A percentile compares a stretch with the other conserved stretches of the same genome.
Evolutionary conservation across 768 basidiomycete species (phyloP).

Genomic region (Paxillus involutus): DNA sequence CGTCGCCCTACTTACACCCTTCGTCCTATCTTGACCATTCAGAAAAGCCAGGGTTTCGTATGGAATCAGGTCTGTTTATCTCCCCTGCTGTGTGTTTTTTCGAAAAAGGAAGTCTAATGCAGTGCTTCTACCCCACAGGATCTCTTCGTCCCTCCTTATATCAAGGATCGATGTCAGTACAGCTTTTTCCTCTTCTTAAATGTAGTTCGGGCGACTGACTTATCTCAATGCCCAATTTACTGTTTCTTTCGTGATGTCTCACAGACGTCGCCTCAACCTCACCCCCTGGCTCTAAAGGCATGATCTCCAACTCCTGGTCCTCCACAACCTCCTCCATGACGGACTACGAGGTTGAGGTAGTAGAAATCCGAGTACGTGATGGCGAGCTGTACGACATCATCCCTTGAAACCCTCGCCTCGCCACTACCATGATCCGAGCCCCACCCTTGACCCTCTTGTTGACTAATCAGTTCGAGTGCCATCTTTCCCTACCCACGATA

Average conservation of each 20-base stretch:
- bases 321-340: constrained; percentile 65
- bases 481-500: not conserved
- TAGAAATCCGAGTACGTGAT: constrained; percentile 81
- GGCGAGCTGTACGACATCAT: constrained; percentile 78
- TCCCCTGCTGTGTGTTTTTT: not conserved
- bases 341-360: constrained; percentile 85
- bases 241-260: not conserved
- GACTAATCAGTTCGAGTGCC: not conserved
- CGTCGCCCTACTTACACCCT: constrained; percentile 60
- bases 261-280: constrained; percentile 83
- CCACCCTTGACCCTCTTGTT: not conserved
- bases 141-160: constrained; percentile 84
- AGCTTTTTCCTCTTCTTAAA: constrained; percentile 18
- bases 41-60: constrained; percentile 84
- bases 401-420: constrained; percentile 36
- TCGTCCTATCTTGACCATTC: constrained; percentile 83
- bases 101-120: not conserved
- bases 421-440: not conserved
- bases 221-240: not conserved
- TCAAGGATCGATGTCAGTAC: constrained; percentile 84
- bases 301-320: constrained; percentile 66
- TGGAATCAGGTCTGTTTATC: constrained; percentile 78
- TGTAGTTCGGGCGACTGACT: constrained; percentile 8
- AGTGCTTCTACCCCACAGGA: constrained; percentile 47
- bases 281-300: constrained; percentile 66